Percentiles rank a stretch among this genome's conserved stretches.
Conservation (phyloP, 2,329 filamentous ascomycete species). For the Macrophomina pseudophaseolina region DNA sequence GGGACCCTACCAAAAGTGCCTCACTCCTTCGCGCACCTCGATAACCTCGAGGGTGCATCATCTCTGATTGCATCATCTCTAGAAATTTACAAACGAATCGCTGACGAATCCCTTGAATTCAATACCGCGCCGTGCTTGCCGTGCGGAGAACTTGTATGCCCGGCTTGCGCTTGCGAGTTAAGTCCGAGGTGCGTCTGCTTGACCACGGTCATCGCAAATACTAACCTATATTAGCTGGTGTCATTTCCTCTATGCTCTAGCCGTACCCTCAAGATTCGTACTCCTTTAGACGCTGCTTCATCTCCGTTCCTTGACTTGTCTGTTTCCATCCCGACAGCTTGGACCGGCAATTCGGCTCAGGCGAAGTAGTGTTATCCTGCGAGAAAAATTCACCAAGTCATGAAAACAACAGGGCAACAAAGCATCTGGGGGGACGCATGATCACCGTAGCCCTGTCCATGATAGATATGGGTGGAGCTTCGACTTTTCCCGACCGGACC, state of each 20-base stretch:
- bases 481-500: background rate
- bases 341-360: background rate
- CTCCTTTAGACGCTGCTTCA: background rate
- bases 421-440: background rate
- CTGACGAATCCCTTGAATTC: background rate
- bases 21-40: background rate
- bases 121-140: background rate
- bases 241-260: background rate
- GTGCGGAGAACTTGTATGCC: background rate
- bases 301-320: background rate
- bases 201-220: background rate
- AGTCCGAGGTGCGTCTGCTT: background rate
- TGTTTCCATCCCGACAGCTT: background rate
- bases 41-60: background rate
- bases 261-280: too few species aligned
- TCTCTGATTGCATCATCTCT: background rate
- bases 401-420: background rate
- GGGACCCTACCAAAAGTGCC: background rate
- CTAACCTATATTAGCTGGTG: slow-evolving; percentile 8
- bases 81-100: background rate
- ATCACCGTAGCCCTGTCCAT: background rate
- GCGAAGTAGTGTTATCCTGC: background rate
- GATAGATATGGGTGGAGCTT: background rate
- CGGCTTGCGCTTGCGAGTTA: background rate
- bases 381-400: background rate